A percentile compares a stretch with the other conserved stretches of the same genome.
phyloP scores from a whole-genome alignment of 2,329 filamentous ascomycete genomes.

The Colletotrichum siamense region DNA sequence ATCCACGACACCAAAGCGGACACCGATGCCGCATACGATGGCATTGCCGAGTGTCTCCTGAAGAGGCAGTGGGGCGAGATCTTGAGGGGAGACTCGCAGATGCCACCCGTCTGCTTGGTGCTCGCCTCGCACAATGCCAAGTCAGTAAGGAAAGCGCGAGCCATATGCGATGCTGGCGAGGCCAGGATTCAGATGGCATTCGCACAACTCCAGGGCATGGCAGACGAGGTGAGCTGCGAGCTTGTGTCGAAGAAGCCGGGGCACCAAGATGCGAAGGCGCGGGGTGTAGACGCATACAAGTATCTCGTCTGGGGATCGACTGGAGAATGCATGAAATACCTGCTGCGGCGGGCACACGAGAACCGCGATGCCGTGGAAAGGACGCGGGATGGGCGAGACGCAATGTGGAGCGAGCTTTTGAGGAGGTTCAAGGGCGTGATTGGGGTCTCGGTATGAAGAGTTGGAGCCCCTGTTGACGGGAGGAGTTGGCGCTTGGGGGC shows the following conservation, averaged over 20 bases:
- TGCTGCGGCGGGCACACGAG: conserved; percentile 67
- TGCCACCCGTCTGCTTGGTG: conserved; percentile 68
- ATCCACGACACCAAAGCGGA: conserved; percentile 76
- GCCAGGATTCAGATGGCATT: conserved; percentile 46
- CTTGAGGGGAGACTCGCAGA: conserved; percentile 38
- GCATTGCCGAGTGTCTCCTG: conserved; percentile 71
- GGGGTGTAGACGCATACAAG: conserved; percentile 56
- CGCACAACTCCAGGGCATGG: conserved; percentile 68
- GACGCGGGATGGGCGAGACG: conserved; percentile 65
- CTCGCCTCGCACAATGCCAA: conserved; percentile 84
- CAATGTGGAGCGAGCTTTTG: conserved; percentile 66
- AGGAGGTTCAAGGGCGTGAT: conserved; percentile 55
- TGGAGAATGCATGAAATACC: conserved; percentile 85
- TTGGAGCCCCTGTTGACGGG: conserved; percentile 8
- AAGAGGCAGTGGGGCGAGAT: conserved; percentile 62
- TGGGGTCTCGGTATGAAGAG: conserved; percentile 34
- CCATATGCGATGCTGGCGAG: conserved; percentile 51
- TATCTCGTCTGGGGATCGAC: conserved; percentile 75
- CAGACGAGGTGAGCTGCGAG: conserved; percentile 84
- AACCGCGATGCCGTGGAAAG: conserved; percentile 74
- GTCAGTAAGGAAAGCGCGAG: conserved; percentile 66
- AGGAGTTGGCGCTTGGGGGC: neutral
- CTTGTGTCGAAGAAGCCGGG: conserved; percentile 38
- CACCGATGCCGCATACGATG: conserved; percentile 77
- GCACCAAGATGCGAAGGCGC: neutral